A percentile compares a stretch with the other conserved stretches of the same genome.
phyloP scores from a whole-genome alignment of 2,329 filamentous ascomycete species.

The Aspergillus sp. region DNA sequence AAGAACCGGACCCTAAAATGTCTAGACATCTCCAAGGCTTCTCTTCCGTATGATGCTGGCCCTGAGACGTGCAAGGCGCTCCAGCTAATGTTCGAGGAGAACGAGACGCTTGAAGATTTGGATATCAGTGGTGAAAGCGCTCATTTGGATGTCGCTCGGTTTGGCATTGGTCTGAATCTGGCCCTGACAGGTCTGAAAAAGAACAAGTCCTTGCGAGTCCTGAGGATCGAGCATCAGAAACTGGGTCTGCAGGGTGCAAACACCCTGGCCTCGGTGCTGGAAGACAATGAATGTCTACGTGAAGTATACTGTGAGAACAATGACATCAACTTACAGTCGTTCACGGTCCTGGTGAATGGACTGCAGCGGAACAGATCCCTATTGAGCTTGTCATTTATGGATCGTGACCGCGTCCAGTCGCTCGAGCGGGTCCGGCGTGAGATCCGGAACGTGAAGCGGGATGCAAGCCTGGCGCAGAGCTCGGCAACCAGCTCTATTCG shows the following conservation, averaged over 20 bases:
- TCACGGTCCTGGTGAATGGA: constrained; percentile 69
- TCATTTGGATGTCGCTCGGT: constrained; percentile 68
- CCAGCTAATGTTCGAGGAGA: constrained; percentile 66
- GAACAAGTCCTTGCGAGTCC: constrained; percentile 62
- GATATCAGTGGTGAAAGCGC: constrained; percentile 73
- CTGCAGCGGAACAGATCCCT: constrained; percentile 66
- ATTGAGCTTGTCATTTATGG: constrained; percentile 64
- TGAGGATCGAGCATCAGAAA: constrained; percentile 69
- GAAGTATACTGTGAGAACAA: constrained; percentile 73
- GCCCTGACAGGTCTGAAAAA: constrained; percentile 65
- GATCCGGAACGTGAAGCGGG: constrained; percentile 54
- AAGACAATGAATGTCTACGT: constrained; percentile 62
- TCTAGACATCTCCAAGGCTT: constrained; percentile 70
- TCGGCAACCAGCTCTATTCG: constrained; percentile 45
- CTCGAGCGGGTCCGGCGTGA: constrained; percentile 62
- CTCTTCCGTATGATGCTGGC: constrained; percentile 68
- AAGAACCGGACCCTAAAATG: constrained; percentile 64
- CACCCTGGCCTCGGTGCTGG: constrained; percentile 68
- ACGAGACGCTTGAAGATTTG: constrained; percentile 65
- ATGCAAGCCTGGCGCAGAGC: constrained; percentile 32
- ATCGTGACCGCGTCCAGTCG: constrained; percentile 61
- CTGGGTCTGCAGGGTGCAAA: constrained; percentile 70
- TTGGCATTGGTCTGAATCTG: constrained; percentile 68
- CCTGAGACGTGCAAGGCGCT: constrained; percentile 67
- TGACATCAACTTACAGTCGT: constrained; percentile 69